Percentiles rank a stretch among this genome's conserved stretches.
phyloP scores from a whole-genome alignment of 106 monocot species.

The Allium sativum region DNA sequence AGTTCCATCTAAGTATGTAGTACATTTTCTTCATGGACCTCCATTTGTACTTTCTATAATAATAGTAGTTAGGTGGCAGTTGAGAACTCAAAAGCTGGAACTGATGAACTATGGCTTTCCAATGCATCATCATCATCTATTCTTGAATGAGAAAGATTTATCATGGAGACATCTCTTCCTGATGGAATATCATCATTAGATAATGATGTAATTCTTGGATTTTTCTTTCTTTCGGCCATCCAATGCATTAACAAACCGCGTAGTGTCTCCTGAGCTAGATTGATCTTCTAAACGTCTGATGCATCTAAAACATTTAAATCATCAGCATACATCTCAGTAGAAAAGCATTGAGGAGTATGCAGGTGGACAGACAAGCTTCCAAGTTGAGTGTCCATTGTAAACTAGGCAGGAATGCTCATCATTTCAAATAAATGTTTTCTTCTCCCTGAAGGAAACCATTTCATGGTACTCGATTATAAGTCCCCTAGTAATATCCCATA shows the following conservation, averaged over 20 bases:
- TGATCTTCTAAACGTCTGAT: conserved; percentile 73
- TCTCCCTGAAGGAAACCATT: conserved; percentile 93
- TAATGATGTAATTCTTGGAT: conserved; percentile 29
- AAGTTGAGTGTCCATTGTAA: conserved; percentile 83
- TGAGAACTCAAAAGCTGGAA: conserved; percentile 75
- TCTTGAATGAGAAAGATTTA: conserved; percentile 49
- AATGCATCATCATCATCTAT: conserved; percentile 51
- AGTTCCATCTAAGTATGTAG: conserved; percentile 74
- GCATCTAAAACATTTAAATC: conserved; percentile 66
- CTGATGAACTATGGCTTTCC: conserved; percentile 31
- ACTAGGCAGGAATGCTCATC: conserved; percentile 97
- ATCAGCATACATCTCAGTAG: conserved; percentile 89
- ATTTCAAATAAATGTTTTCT: conserved; percentile 95
- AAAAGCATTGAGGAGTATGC: conserved; percentile 94
- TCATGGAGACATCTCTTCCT: conserved; percentile 17
- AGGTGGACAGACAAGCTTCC: conserved; percentile 87
- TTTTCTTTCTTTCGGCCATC: conserved; percentile 68
- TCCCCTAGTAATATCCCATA: conserved; percentile 94
- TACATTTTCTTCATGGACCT: conserved; percentile 89
- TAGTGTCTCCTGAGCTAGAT: conserved; percentile 93
- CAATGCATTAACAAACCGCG: conserved; percentile 74
- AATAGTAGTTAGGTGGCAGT: conserved; percentile 68
- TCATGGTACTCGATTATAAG: conserved; percentile 77
- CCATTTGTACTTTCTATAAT: conserved; percentile 85
- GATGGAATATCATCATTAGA: conserved; percentile 50